Evolutionary conservation across 208 protist genomes (phyloP), one percentile per base, ranked within the genome.

Genomic region (Leptomonas pyrrhocoris): DNA sequence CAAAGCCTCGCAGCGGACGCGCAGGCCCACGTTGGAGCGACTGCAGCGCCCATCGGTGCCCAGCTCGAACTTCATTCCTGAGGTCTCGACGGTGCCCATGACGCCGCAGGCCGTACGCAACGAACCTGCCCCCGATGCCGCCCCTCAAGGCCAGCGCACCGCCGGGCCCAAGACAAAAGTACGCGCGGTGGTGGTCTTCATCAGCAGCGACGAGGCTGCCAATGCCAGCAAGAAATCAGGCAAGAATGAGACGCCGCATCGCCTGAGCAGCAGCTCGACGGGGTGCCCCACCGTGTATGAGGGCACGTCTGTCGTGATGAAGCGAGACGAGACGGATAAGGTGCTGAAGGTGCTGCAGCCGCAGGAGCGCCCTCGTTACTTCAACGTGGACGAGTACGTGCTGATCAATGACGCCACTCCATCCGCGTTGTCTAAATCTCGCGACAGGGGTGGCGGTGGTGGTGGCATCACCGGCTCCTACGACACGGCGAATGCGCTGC

Each of bases 331-430:
- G 42, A 25, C n/a, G 23, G n/a, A 65, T 18, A 57, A 46, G 21
- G 68, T 62, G 25, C 36, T 92, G 36, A 79, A 84, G 75, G 81
- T 92, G 55, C 71, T 61, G 60, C 70, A 71, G 31, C 42, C 65
- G 23, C 58, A 59, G 36, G 81, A 82, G 27, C 23, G 46, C 19
- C 50, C 83, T 16, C 86, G 73, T 40, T 89, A 82, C 64, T 90
- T 81, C 74, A 36, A 82, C 40, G 87, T 93, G 12, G 82, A 88
- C 68, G 87, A 93, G 80, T 90, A 73, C 46, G 34, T 90, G 28
- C 71, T 51, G 31, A 81, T 72, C 74, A n/a, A 46, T n/a, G 62
- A 74, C 25, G 12, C 11, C 46, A 65, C 42, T 46, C n/a, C 46
- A 3, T 27, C 1, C 31, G 28, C 60, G 30, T 43, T 19, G 46